Evolutionary conservation across 768 basidiomycete species (phyloP), one percentile per base, ranked within the genome.

Genomic region (Mycena sanguinolenta): DNA sequence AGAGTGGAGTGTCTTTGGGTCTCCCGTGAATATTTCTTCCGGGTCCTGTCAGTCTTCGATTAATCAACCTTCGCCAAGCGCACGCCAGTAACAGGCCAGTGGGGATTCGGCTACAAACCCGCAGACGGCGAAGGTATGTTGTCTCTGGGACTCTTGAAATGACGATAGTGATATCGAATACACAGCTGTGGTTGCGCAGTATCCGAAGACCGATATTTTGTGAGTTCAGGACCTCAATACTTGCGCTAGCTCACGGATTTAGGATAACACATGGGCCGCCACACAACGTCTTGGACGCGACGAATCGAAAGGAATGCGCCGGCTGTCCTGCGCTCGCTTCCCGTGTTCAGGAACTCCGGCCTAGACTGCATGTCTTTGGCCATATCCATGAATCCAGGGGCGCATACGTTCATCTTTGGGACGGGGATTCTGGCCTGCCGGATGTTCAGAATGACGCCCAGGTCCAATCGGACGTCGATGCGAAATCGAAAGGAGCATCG

Each of bases 311-410:
- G 17, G 82, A 82, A 0, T 52, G 80, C 25, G 88, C 79, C 0
- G 92, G 91, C 1, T 93, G 92, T 69, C 72, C 80, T 49, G 77
- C 79, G 4, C 85, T 93, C n/a, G 77, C 82, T 27, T 78, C 74
- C n/a, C 82, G 81, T 50, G 75, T 88, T 5, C 73, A 83, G 3
- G 76, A 76, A 4, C 76, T 88, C 23, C 81, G 79, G 2, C 85
- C 84, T 3, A 82, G 84, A 19, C 73, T 89, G 34, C 87, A 88
- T 69, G 75, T 88, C 52, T 91, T 88, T 72, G 92, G 92, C 2
- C 92, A 92, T 61, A 92, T 93, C 64, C 92, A 93, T 74, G 91
- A 91, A 76, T 87, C 83, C 0, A 84, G 84, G 34, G 90, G 91
- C 13, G 84, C 83, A 0, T 73, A 80, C 39, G 80, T 85, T 21